Base-by-base conservation (phyloP, 202 grass and related monocot species). In the Alloteropsis angusta region DNA sequence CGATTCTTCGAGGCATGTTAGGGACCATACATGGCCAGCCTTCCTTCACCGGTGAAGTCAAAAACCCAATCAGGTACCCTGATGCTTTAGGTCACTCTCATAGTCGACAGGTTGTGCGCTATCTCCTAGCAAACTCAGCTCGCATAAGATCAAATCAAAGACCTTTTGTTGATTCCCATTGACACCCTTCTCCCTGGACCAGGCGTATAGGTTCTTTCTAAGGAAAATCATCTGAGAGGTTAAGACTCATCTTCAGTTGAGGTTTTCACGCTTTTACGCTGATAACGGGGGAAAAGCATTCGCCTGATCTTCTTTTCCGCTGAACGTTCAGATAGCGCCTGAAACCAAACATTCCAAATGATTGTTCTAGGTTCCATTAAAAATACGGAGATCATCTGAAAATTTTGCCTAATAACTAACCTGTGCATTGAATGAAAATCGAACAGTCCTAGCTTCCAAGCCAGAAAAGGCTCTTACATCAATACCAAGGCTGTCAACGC, bases 261-360 rank as follows among this genome's bases (percentile, higher is more conserved):
- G 76, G 72, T 38, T 92, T 85, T 90, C 58, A 60, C 25, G 1
- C 34, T 71, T 82, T 99, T 99, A 15, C 84, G 77, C 30, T 85
- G 85, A 38, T 77, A 78, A 7, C 84, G 84, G 0, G 88, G 83
- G 41, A 91, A 99, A 89, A 96, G 86, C 92, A 99, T 96, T 62
- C 90, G 75, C 38, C 81, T 96, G 69, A 96, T 99, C 84, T 99
- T 99, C 76, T 89, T 96, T 84, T 96, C 88, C 56, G 92, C 92
- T 37, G 88, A 87, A 68, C 83, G 93, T 84, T 93, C 90, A 53
- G 88, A 93, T 2, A 82, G 81, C 2, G 86, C 92, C 96, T 99
- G 82, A 62, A 82, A 74, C 55, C 39, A 91, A 64, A 72, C 3
- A 37, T 50, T 64, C 28, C 58, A 73, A 66, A 75, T 68, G 22